phyloP scores from a whole-genome alignment of 257 asterid genomes.

The Nicotiana tabacum region DNA sequence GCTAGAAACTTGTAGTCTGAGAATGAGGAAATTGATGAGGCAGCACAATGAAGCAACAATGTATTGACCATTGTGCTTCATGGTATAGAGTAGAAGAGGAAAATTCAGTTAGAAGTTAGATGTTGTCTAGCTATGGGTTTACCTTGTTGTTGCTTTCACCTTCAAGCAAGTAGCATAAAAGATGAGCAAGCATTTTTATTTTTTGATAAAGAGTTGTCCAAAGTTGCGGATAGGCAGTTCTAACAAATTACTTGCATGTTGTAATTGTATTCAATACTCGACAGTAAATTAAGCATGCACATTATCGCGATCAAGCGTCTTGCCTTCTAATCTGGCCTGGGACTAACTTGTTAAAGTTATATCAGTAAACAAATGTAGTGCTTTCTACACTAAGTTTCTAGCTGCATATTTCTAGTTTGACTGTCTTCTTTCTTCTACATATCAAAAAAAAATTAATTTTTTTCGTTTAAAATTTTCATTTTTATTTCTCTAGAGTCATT shows the following conservation, averaged over 20 bases:
- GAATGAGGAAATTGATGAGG: background rate
- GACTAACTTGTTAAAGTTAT: background rate
- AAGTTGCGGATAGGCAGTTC: background rate
- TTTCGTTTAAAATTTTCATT: background rate
- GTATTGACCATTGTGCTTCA: background rate
- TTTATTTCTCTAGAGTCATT: background rate
- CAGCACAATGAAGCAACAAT: background rate
- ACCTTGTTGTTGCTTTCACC: background rate
- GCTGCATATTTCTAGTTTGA: background rate
- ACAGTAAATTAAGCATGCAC: background rate
- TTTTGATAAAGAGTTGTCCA: background rate
- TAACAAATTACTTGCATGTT: background rate
- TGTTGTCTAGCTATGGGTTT: background rate
- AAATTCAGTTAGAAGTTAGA: background rate
- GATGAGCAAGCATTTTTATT: background rate
- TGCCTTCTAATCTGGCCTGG: background rate
- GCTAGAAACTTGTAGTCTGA: background rate
- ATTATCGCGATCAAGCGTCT: background rate
- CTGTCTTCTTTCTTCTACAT: background rate
- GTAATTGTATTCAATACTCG: background rate
- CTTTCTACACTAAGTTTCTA: background rate
- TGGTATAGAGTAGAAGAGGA: background rate
- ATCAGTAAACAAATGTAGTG: background rate
- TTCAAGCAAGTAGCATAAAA: background rate
- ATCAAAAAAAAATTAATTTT: background rate